phyloP scores from a whole-genome alignment of 257 asterid genomes.

The Anisodus acutangulus region DNA sequence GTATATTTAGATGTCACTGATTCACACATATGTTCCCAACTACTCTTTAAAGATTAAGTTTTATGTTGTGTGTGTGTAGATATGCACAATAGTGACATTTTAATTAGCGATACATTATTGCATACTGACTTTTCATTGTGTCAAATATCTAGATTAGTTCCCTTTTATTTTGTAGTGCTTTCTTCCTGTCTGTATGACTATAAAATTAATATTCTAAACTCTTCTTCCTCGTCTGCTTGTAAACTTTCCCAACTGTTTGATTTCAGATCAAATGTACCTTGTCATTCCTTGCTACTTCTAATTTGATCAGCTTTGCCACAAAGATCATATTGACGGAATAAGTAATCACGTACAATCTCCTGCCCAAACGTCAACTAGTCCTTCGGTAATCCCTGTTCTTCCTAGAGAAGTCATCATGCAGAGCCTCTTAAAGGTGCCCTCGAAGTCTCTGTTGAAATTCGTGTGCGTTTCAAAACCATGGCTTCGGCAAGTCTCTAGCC shows the following conservation, averaged over 20 bases:
- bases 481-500: neutral
- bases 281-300: neutral
- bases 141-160: too few relatives aligned
- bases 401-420: neutral
- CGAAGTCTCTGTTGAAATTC: neutral
- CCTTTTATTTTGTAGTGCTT: too few relatives aligned
- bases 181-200: too few relatives aligned
- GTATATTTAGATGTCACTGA: too few relatives aligned
- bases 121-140: too few relatives aligned
- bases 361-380: neutral
- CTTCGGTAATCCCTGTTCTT: neutral
- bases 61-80: neutral
- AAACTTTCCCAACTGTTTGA: neutral
- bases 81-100: neutral
- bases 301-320: neutral
- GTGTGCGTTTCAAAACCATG: conserved; percentile 16
- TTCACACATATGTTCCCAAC: too few relatives aligned
- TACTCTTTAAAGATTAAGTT: neutral
- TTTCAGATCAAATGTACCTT: neutral
- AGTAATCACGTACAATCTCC: neutral
- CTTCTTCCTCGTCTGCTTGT: neutral
- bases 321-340: neutral
- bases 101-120: too few relatives aligned
- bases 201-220: too few relatives aligned
- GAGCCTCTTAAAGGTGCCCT: neutral